Evolutionary conservation across 352 stramenopile genomes (phyloP).

Genomic region (Pythium diclinum): DNA sequence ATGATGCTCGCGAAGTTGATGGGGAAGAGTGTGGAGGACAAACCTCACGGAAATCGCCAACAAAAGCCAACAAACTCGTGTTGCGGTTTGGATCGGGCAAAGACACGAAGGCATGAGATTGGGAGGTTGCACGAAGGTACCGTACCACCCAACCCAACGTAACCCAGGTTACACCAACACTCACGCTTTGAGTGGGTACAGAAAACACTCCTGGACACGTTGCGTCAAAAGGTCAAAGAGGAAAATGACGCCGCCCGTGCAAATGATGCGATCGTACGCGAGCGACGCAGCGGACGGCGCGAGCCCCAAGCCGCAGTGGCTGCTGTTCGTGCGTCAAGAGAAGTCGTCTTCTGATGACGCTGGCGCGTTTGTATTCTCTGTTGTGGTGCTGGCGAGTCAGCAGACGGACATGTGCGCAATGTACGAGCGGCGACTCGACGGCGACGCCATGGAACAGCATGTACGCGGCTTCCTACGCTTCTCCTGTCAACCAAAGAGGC

Average conservation of each 20-base stretch:
- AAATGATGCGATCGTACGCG: slow-evolving; percentile 35
- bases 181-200: slow-evolving; percentile 9
- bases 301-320: slow-evolving; percentile 24
- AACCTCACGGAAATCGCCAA: background rate
- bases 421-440: slow-evolving; percentile 38
- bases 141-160: slow-evolving; percentile 3
- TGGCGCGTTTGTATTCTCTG: slow-evolving; percentile 35
- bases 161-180: slow-evolving; percentile 1
- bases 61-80: background rate
- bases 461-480: slow-evolving; percentile 16
- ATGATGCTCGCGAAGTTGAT: background rate
- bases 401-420: slow-evolving; percentile 16
- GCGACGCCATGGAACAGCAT: slow-evolving; percentile 32
- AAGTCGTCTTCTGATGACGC: background rate
- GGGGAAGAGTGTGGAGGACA: background rate
- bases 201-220: too few relatives aligned
- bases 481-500: background rate
- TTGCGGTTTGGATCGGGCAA: slow-evolving; percentile 11
- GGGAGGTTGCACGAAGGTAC: slow-evolving; percentile 20
- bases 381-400: slow-evolving; percentile 18
- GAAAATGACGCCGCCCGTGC: slow-evolving; percentile 3
- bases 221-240: background rate
- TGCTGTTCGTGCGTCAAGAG: slow-evolving; percentile 42
- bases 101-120: slow-evolving; percentile 13
- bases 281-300: slow-evolving; percentile 11